Conservation (phyloP, 2,329 filamentous ascomycete species). For the Sarocladiaceae sp. region DNA sequence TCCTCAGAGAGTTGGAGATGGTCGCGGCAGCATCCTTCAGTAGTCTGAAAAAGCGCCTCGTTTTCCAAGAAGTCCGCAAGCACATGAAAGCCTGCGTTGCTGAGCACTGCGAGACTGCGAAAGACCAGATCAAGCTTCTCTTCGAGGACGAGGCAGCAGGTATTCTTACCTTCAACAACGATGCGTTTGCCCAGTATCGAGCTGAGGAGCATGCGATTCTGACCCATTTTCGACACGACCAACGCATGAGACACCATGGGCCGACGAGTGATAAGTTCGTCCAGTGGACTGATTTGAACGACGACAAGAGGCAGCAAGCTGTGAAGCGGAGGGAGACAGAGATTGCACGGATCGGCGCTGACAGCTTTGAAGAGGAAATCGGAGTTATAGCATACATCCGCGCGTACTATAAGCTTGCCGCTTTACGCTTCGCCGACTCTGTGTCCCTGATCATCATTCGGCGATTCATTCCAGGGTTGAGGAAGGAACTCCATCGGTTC, state of each 20-base stretch:
- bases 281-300: conserved; percentile 37
- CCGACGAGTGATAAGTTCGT: conserved; percentile 21
- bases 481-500: conserved; percentile 31
- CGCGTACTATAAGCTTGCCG: conserved; percentile 64
- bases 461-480: conserved; percentile 40
- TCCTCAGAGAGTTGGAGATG: conserved; percentile 38
- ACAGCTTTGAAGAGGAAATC: conserved; percentile 55
- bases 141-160: conserved; percentile 48
- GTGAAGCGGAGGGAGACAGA: conserved; percentile 35
- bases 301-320: conserved; percentile 41
- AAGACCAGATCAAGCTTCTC: conserved; percentile 32
- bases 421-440: conserved; percentile 56
- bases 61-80: conserved; percentile 41
- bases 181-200: conserved; percentile 39
- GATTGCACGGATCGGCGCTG: conserved; percentile 42
- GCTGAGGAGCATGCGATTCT: conserved; percentile 40
- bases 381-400: conserved; percentile 56
- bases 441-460: conserved; percentile 41
- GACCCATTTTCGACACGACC: conserved; percentile 40
- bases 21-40: conserved; percentile 44
- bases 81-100: conserved; percentile 39
- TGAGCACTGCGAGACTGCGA: conserved; percentile 23
- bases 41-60: conserved; percentile 37
- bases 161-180: conserved; percentile 51
- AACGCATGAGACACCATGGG: conserved; percentile 37